These are phyloP conservation scores for Exophiala sp. DNA, from an alignment of 2,329 filamentous ascomycete species.

Conservation along the genomic window DNA sequence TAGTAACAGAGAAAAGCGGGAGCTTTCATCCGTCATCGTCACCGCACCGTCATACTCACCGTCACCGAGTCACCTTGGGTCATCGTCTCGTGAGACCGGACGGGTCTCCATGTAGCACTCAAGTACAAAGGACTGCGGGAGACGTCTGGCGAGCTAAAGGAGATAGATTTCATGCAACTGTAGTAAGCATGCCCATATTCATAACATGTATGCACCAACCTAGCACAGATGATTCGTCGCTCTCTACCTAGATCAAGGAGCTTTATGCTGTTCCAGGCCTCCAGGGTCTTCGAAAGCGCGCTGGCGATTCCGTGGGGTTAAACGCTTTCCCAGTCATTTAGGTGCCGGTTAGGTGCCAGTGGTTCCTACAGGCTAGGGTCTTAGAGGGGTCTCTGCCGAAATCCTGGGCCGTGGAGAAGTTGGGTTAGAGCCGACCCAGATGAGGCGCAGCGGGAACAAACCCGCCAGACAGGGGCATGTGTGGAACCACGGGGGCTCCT, in stretches of 20 bases:
- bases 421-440: not conserved
- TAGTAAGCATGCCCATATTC: not conserved
- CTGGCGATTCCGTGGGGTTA: too few species aligned
- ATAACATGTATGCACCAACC: constrained; percentile 7
- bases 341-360: too few species aligned
- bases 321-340: too few species aligned
- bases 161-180: too few species aligned
- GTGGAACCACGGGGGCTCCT: not conserved
- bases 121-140: not conserved
- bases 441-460: not conserved
- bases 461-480: not conserved
- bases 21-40: constrained; percentile 8
- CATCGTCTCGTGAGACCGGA: not conserved
- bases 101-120: not conserved
- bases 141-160: too few species aligned
- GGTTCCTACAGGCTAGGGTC: too few species aligned
- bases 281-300: too few species aligned
- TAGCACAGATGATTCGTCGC: not conserved
- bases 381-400: not conserved
- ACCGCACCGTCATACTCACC: constrained; percentile 1
- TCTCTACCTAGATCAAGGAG: not conserved
- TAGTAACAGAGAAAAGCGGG: constrained; percentile 3
- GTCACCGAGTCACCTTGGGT: constrained; percentile 2
- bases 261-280: too few species aligned
- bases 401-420: not conserved